phyloP scores from a whole-genome alignment of 495 filamentous ascomycete species.

The Podospora pseudocomata region DNA sequence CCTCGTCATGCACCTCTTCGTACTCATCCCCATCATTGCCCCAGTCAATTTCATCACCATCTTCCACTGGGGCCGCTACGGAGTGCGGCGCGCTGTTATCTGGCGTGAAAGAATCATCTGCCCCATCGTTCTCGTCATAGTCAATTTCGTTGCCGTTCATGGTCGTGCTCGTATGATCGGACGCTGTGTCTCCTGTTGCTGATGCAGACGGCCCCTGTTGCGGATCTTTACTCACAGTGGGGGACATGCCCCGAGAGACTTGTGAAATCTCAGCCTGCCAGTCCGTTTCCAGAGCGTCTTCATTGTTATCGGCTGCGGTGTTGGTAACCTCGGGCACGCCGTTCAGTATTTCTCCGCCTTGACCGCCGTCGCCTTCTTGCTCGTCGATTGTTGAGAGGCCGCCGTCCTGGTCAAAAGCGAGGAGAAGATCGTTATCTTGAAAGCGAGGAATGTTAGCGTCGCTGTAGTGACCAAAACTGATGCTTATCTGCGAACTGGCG shows the following conservation, averaged over 20 bases:
- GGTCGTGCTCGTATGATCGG: constrained; percentile 39
- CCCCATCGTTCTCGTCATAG: constrained; percentile 41
- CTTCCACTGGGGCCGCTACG: background rate
- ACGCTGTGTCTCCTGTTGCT: constrained; percentile 13
- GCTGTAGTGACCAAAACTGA: constrained; percentile 14
- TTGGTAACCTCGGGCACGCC: background rate
- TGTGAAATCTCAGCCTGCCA: background rate
- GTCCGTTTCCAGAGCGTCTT: constrained; percentile 3
- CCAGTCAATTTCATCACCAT: constrained; percentile 45
- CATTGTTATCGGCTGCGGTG: background rate
- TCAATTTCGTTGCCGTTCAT: constrained; percentile 48
- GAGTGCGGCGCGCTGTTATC: background rate
- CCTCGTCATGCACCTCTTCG: constrained; percentile 15
- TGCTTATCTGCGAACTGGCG: constrained; percentile 16
- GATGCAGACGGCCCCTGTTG: background rate
- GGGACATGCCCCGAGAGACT: constrained; percentile 12
- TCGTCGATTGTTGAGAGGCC: constrained; percentile 13
- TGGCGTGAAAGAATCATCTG: constrained; percentile 15
- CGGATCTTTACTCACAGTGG: constrained; percentile 11
- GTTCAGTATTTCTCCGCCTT: constrained; percentile 9
- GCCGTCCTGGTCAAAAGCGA: constrained; percentile 16
- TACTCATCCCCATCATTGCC: constrained; percentile 39
- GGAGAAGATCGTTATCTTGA: constrained; percentile 24
- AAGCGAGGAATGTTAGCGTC: constrained; percentile 21
- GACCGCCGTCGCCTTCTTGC: constrained; percentile 9